Base-by-base conservation (phyloP, 2,329 filamentous ascomycete species). In the Ceratocystis harringtonii region DNA sequence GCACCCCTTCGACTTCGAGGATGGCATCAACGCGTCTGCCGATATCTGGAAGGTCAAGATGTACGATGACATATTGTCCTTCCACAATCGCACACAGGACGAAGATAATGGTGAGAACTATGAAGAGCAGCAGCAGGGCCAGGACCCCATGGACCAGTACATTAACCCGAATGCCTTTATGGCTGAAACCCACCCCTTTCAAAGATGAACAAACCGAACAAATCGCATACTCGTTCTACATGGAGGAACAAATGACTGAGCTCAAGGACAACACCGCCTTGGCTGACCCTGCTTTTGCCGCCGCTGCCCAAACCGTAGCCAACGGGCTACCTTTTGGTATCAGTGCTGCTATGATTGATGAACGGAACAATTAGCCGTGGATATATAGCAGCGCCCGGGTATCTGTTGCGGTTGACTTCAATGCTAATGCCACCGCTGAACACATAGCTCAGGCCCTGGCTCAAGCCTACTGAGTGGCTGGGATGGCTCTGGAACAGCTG, bases 41-140 rank as follows among this genome's bases (percentile, higher is more conserved):
- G 94, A 99, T 74, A 96, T 92, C n/a, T 99, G 94, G 94, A 99
- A 99, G 80, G 96, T 99, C 74, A 99, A 97, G 94, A 99, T 99
- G 94, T 96, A 81, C 73, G 88, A 75, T 30, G 48, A 67, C 44
- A 97, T 99, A 72, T 87, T 97, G 71, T 92, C 97, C 76, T 97
- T 96, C 77, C 94, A 97, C 78, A 96, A 97, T 73, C 91, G 95
- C 65, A 65, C 61, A 32, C 62, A 63, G n/a, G 52, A 52, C 52
- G 45, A 66, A 50, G 19, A 45, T 41, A 65, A 57, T 63, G 61
- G 61, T 61, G 64, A 66, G 55, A 64, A 32, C 52, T 62, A 25
- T 61, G 61, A n/a, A 55, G 52, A 62, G 41, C n/a, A 25, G 41
- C n/a, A 25, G 8, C 36, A 50, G 57, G 25, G 25, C 41, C 28